Percentiles rank a stretch among this genome's conserved stretches.
These are phyloP conservation scores for Hymenoscyphus scutula DNA, from an alignment of 2,329 filamentous ascomycete genomes.

Conservation along the genomic window DNA sequence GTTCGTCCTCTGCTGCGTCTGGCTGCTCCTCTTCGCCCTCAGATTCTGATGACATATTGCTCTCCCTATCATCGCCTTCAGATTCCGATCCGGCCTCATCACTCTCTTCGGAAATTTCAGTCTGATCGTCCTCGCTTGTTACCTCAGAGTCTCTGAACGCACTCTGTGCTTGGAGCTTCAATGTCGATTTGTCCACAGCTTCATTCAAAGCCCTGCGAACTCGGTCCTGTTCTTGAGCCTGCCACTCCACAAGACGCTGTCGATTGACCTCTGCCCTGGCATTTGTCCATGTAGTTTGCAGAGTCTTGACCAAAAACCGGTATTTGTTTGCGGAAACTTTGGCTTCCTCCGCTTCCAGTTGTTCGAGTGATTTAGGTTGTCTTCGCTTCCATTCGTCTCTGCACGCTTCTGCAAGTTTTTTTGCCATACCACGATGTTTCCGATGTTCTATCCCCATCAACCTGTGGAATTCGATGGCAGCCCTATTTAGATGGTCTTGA, in stretches of 20 bases:
- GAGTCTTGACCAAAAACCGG: constrained; percentile 62
- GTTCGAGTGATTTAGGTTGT: constrained; percentile 74
- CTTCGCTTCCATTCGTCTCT: constrained; percentile 71
- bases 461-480: constrained; percentile 76
- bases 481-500: constrained; percentile 77
- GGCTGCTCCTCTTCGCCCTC: constrained; percentile 52
- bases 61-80: constrained; percentile 45
- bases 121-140: constrained; percentile 41
- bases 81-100: constrained; percentile 38
- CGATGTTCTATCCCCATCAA: constrained; percentile 77
- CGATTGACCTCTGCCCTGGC: constrained; percentile 61
- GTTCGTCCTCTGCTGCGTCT: constrained; percentile 56
- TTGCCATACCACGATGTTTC: constrained; percentile 73
- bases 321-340: constrained; percentile 67
- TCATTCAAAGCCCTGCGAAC: constrained; percentile 69
- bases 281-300: constrained; percentile 62
- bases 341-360: constrained; percentile 75
- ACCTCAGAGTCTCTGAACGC: constrained; percentile 52
- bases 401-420: constrained; percentile 74
- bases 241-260: constrained; percentile 58
- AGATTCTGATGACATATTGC: constrained; percentile 64
- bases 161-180: constrained; percentile 63
- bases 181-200: constrained; percentile 69
- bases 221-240: constrained; percentile 61
- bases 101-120: constrained; percentile 36